phyloP scores from a whole-genome alignment of 2,329 filamentous ascomycete genomes.

The Exophiala phaeomuriformis region DNA sequence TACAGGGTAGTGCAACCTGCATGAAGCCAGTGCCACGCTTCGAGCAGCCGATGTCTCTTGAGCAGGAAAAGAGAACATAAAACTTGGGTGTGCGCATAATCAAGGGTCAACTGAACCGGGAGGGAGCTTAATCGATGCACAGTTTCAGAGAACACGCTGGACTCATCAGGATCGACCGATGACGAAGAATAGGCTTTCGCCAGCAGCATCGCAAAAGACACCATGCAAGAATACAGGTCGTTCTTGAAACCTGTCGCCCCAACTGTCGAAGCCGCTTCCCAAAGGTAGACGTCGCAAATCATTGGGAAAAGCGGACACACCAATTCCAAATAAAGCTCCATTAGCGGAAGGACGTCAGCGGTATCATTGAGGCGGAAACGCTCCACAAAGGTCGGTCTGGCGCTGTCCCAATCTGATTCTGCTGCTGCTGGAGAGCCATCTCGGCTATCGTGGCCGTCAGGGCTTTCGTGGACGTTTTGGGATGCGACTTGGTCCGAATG shows the following conservation, averaged over 20 bases:
- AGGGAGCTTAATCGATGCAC: background rate
- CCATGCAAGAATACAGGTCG: background rate
- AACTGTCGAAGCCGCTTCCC: background rate
- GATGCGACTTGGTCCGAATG: no score
- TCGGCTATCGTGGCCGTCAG: background rate
- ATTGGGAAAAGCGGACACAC: background rate
- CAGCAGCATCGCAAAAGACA: background rate
- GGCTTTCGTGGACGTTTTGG: background rate
- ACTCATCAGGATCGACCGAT: background rate
- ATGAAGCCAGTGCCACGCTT: background rate
- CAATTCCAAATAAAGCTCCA: background rate
- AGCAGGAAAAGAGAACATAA: background rate
- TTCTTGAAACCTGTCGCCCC: background rate
- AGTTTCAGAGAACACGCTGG: background rate
- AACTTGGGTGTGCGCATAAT: background rate
- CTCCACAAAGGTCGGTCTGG: no score
- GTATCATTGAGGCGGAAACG: no score
- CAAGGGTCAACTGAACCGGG: background rate
- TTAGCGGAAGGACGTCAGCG: background rate
- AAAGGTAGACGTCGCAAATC: background rate
- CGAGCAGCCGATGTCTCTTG: background rate
- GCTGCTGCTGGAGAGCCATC: background rate
- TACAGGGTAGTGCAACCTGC: background rate
- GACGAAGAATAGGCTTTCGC: background rate
- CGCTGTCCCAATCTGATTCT: no score